phyloP scores from a whole-genome alignment of 2,329 filamentous ascomycete species.

The Phaeosphaeriaceae sp. region DNA sequence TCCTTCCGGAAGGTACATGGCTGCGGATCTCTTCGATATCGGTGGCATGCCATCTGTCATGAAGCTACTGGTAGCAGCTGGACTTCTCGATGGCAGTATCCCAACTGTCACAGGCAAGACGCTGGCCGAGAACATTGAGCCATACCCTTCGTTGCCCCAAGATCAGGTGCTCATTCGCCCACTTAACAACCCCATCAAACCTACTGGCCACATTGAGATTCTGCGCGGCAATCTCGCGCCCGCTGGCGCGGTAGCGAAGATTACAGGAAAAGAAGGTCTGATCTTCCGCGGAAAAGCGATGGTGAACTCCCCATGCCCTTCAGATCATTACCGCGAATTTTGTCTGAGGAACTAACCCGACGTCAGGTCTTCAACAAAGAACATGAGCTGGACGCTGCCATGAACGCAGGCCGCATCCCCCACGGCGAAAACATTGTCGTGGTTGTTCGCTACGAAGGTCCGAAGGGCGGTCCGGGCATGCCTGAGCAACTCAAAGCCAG shows the following conservation, averaged over 20 bases:
- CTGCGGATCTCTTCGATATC: slow-evolving; percentile 86
- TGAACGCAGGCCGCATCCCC: slow-evolving; percentile 73
- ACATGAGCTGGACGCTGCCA: slow-evolving; percentile 74
- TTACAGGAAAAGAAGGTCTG: slow-evolving; percentile 92
- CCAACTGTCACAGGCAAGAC: slow-evolving; percentile 86
- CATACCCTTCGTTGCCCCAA: slow-evolving; percentile 77
- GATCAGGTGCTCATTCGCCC: slow-evolving; percentile 85
- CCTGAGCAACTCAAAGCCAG: slow-evolving; percentile 90
- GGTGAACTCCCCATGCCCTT: slow-evolving; percentile 41
- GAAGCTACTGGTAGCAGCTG: slow-evolving; percentile 80
- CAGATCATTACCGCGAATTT: neutral
- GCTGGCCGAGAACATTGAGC: slow-evolving; percentile 78
- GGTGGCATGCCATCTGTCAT: slow-evolving; percentile 86
- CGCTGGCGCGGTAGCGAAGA: slow-evolving; percentile 90
- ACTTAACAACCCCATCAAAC: slow-evolving; percentile 83
- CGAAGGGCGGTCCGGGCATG: slow-evolving; percentile 94
- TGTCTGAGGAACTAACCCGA: neutral
- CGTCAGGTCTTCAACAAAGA: slow-evolving; percentile 79
- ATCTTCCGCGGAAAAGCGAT: slow-evolving; percentile 80
- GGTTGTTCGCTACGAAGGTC: slow-evolving; percentile 91
- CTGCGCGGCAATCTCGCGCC: slow-evolving; percentile 88
- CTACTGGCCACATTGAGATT: slow-evolving; percentile 86
- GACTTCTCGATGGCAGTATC: slow-evolving; percentile 77
- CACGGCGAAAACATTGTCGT: slow-evolving; percentile 84
- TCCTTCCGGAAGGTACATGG: slow-evolving; percentile 82